Percentiles rank a stretch among this genome's conserved stretches.
phyloP scores from a whole-genome alignment of 208 protist species.

The Herpetomonas samuelpessoai region DNA sequence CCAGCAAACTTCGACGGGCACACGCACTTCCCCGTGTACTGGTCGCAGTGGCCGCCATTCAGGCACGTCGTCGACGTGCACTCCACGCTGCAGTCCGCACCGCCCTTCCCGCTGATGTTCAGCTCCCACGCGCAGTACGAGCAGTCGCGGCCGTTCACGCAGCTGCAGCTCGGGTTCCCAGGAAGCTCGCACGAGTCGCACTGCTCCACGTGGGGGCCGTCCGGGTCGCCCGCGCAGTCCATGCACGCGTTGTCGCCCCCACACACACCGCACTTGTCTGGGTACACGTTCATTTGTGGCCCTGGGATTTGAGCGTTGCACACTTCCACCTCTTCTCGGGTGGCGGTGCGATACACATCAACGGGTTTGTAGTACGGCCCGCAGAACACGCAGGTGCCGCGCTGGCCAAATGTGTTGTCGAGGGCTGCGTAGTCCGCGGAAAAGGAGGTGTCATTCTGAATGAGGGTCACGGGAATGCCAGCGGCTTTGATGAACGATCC shows the following conservation, averaged over 20 bases:
- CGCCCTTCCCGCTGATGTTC: slow-evolving; percentile 1
- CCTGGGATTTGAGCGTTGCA: slow-evolving; percentile 13
- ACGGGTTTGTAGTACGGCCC: slow-evolving; percentile 32
- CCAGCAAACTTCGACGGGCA: slow-evolving; percentile 20
- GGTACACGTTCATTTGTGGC: slow-evolving; percentile 37
- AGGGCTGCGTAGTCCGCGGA: slow-evolving; percentile 17
- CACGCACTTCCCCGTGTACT: slow-evolving; percentile 25
- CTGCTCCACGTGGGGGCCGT: slow-evolving; percentile 10
- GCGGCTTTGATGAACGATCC: slow-evolving; percentile 21
- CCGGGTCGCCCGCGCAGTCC: slow-evolving; percentile 25
- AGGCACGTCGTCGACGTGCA: slow-evolving; percentile 14
- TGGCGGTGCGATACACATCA: slow-evolving; percentile 13
- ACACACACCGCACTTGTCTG: slow-evolving; percentile 38
- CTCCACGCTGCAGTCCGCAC: slow-evolving; percentile 11
- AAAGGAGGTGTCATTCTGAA: slow-evolving; percentile 9
- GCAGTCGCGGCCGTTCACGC: slow-evolving; percentile 24
- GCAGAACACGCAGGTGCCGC: slow-evolving; percentile 42
- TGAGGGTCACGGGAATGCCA: slow-evolving; percentile 27
- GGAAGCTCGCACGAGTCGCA: slow-evolving; percentile 33
- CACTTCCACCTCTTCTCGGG: neutral
- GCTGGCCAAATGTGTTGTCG: slow-evolving; percentile 30
- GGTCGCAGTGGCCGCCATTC: slow-evolving; percentile 18
- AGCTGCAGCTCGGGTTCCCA: slow-evolving; percentile 15
- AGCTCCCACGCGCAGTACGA: slow-evolving; percentile 33
- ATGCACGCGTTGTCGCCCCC: slow-evolving; percentile 33